These are phyloP conservation scores for Cytidiella melzeri DNA, from an alignment of 768 basidiomycete species.

Conservation along the genomic window DNA sequence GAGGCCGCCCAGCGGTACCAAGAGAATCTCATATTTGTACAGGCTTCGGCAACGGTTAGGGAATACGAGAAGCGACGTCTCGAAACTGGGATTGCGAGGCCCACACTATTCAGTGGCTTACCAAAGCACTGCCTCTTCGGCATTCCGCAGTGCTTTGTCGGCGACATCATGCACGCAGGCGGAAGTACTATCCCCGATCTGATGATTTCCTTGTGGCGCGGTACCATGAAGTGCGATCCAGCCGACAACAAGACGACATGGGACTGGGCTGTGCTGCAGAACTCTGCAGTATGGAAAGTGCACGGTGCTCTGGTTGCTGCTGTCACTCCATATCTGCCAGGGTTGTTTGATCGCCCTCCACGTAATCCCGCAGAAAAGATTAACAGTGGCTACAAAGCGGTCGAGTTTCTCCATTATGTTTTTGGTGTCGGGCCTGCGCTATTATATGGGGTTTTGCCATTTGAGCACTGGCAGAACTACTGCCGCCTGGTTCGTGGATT, in stretches of 20 bases:
- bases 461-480: slow-evolving; percentile 20
- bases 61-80: slow-evolving; percentile 24
- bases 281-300: slow-evolving; percentile 24
- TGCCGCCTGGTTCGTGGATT: slow-evolving; percentile 23
- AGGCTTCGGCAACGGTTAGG: background rate
- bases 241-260: slow-evolving; percentile 24
- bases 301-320: slow-evolving; percentile 31
- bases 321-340: slow-evolving; percentile 29
- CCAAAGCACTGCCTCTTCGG: slow-evolving; percentile 14
- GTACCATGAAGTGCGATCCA: slow-evolving; percentile 20
- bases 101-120: slow-evolving; percentile 30
- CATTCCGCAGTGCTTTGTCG: slow-evolving; percentile 26
- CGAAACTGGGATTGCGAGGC: slow-evolving; percentile 31
- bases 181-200: slow-evolving; percentile 33
- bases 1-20: too few relatives aligned
- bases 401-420: slow-evolving; percentile 21
- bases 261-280: slow-evolving; percentile 25
- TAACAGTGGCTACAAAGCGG: slow-evolving; percentile 27
- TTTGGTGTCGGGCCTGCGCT: slow-evolving; percentile 22
- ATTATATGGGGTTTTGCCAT: slow-evolving; percentile 19
- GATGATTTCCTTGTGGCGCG: slow-evolving; percentile 28
- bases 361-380: slow-evolving; percentile 36
- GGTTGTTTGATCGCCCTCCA: slow-evolving; percentile 36
- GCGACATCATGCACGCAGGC: slow-evolving; percentile 35
- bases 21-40: too few relatives aligned